Conservation (phyloP, 2,329 filamentous ascomycete species). For the Alternaria gaisen region DNA sequence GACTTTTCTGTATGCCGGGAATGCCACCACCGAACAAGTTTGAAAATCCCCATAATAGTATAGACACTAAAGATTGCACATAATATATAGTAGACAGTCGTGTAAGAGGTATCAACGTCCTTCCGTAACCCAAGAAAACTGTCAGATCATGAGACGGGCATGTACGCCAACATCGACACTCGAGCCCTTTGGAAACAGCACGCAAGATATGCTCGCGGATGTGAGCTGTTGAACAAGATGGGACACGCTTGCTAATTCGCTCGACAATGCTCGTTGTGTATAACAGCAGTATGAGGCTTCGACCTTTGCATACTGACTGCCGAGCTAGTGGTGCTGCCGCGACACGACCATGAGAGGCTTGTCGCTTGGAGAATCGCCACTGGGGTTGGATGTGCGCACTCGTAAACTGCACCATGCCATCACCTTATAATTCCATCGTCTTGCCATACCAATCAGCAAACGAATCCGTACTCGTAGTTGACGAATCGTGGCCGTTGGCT, state of each 20-base stretch:
- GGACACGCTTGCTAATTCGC: slow-evolving; percentile 21
- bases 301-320: slow-evolving; percentile 19
- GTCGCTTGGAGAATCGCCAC: slow-evolving; percentile 7
- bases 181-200: neutral
- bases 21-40: slow-evolving; percentile 14
- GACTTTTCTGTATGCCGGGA: slow-evolving; percentile 19
- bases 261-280: slow-evolving; percentile 18
- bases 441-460: slow-evolving; percentile 44
- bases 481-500: slow-evolving; percentile 26
- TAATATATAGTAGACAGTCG: slow-evolving; percentile 34
- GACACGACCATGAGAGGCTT: slow-evolving; percentile 9
- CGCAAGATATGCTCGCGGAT: slow-evolving; percentile 7
- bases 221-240: slow-evolving; percentile 10
- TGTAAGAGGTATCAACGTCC: slow-evolving; percentile 14
- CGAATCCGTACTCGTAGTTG: slow-evolving; percentile 32
- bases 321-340: slow-evolving; percentile 10
- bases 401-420: slow-evolving; percentile 6
- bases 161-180: slow-evolving; percentile 5
- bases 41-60: slow-evolving; percentile 25
- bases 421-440: slow-evolving; percentile 19
- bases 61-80: slow-evolving; percentile 36
- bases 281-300: slow-evolving; percentile 19
- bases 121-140: slow-evolving; percentile 18
- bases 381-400: slow-evolving; percentile 6
- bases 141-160: slow-evolving; percentile 1